Evolutionary conservation across 169 alveolate species (phyloP).

Genomic region (Amoebophrya sp.): DNA sequence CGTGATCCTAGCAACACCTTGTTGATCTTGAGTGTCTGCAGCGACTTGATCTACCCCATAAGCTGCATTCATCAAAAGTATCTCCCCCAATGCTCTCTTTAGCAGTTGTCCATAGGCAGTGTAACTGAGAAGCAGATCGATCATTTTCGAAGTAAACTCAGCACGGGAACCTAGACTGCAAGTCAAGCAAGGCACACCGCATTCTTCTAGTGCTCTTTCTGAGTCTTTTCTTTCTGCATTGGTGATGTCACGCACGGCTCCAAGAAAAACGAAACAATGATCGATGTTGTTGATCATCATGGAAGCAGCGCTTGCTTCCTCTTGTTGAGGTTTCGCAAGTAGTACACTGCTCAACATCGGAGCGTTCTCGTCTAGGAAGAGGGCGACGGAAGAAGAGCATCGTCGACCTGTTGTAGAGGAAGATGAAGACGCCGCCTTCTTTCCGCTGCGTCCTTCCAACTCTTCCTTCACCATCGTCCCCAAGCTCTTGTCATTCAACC

Average conservation of each 20-base stretch:
- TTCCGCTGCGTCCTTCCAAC: background rate
- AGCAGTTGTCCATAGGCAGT: background rate
- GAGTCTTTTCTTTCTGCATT: background rate
- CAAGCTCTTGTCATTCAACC: background rate
- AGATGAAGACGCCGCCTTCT: background rate
- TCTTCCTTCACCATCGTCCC: background rate
- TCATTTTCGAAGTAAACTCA: background rate
- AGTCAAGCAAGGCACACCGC: background rate
- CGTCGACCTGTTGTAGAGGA: background rate
- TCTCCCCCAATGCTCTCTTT: too few relatives aligned
- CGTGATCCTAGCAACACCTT: too few relatives aligned
- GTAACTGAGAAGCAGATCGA: background rate
- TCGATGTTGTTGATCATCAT: background rate
- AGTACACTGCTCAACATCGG: background rate
- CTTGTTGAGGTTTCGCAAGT: background rate
- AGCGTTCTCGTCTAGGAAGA: background rate
- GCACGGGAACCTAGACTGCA: background rate
- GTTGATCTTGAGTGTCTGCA: too few relatives aligned
- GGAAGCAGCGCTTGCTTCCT: background rate
- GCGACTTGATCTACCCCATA: too few relatives aligned
- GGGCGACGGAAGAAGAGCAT: background rate
- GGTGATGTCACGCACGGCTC: slow-evolving; percentile 11
- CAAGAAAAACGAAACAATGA: background rate
- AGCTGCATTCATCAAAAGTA: too few relatives aligned
- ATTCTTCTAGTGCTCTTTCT: background rate